Evolutionary conservation across 192 early-diverging fungal genomes (phyloP).

Genomic region (Thamnidium elegans): DNA sequence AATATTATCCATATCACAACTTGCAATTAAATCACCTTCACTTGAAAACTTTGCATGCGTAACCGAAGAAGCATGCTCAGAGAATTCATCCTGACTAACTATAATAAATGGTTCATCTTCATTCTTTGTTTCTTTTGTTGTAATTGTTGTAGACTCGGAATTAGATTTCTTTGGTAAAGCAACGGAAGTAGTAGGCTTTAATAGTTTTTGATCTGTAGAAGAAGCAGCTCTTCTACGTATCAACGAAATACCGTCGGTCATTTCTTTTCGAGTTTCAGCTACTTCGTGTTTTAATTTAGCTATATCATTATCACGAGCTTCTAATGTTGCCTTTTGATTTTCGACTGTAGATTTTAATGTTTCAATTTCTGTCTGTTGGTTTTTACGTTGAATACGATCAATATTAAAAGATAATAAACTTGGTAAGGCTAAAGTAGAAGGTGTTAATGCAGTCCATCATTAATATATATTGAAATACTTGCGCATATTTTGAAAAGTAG

Average conservation of each 20-base stretch:
- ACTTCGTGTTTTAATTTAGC: slow-evolving; percentile 34
- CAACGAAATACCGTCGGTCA: slow-evolving; percentile 35
- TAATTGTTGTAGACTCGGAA: neutral
- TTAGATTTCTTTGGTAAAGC: neutral
- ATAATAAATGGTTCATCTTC: slow-evolving; percentile 35
- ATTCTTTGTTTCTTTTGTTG: neutral
- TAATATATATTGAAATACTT: slow-evolving; percentile 19
- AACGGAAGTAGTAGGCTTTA: neutral
- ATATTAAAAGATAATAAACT: slow-evolving; percentile 55
- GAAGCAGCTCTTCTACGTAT: slow-evolving; percentile 34
- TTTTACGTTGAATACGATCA: slow-evolving; percentile 44
- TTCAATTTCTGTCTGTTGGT: slow-evolving; percentile 34
- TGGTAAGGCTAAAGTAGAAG: slow-evolving; percentile 41
- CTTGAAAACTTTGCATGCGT: slow-evolving; percentile 54
- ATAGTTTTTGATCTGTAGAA: neutral
- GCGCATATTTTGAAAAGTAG: slow-evolving; percentile 66
- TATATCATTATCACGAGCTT: slow-evolving; percentile 34
- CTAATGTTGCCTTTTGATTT: slow-evolving; percentile 24
- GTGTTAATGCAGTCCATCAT: neutral
- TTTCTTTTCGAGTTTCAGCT: slow-evolving; percentile 32
- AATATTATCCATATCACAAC: slow-evolving; percentile 62
- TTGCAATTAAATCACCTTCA: slow-evolving; percentile 55
- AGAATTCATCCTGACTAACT: slow-evolving; percentile 52
- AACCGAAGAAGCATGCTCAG: slow-evolving; percentile 58
- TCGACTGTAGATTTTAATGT: slow-evolving; percentile 26